Percentiles rank a stretch among this genome's conserved stretches.
These are phyloP conservation scores for Maudiozyma humilis DNA, from an alignment of 1,139 yeast species.

Conservation along the genomic window DNA sequence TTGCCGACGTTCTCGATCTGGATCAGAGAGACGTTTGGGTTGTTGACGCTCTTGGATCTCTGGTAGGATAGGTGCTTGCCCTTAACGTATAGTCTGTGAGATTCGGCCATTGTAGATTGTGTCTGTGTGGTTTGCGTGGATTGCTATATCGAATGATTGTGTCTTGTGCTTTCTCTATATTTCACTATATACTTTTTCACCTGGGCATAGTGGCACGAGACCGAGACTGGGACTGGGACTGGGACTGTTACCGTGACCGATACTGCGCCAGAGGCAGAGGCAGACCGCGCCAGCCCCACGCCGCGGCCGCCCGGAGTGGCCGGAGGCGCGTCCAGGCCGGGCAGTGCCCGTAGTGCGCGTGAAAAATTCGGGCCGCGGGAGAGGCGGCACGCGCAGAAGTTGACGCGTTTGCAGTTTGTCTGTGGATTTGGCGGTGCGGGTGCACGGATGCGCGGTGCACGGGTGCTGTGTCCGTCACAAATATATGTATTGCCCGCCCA, in stretches of 20 bases:
- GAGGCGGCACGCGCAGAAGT: not conserved
- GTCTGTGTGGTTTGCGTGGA: not conserved
- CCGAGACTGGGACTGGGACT: too few species aligned
- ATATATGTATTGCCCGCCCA: not conserved
- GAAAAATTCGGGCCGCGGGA: not conserved
- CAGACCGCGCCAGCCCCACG: too few species aligned
- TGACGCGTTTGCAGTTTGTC: not conserved
- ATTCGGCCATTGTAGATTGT: slow-evolving; percentile 69
- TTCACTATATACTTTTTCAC: too few species aligned
- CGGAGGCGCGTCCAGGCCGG: too few species aligned
- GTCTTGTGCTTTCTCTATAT: too few species aligned
- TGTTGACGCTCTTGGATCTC: slow-evolving; percentile 96
- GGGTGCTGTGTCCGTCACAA: not conserved
- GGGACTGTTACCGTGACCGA: too few species aligned
- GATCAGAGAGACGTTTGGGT: slow-evolving; percentile 95
- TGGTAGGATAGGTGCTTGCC: slow-evolving; percentile 99
- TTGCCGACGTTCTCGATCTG: slow-evolving; percentile 91
- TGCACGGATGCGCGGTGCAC: not conserved
- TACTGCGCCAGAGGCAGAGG: too few species aligned
- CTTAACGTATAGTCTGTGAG: slow-evolving; percentile 99
- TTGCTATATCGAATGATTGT: not conserved
- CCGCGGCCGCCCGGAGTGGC: too few species aligned
- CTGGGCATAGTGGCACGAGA: too few species aligned
- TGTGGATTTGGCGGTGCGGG: not conserved
- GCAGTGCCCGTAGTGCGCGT: not conserved